A percentile compares a stretch with the other conserved stretches of the same genome.
These are phyloP conservation scores for Camellia japonica DNA, from an alignment of 148 eudicot genomes.

Conservation along the genomic window DNA sequence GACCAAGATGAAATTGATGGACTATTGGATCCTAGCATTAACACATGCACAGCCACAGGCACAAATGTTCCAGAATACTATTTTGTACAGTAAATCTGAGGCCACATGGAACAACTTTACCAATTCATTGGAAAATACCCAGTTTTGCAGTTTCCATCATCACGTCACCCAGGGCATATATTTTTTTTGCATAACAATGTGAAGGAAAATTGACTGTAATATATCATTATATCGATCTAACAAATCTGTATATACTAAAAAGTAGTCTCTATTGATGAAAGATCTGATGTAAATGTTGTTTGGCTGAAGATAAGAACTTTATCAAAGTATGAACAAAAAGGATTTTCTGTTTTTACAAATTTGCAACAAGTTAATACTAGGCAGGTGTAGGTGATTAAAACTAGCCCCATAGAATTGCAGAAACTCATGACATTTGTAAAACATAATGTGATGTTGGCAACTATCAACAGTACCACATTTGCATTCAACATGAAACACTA, in stretches of 20 bases:
- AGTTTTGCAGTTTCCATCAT: background rate
- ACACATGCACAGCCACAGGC: background rate
- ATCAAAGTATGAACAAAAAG: background rate
- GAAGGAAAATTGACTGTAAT: background rate
- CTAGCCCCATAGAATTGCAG: background rate
- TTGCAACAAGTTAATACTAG: background rate
- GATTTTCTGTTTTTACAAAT: background rate
- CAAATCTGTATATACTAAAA: background rate
- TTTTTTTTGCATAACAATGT: background rate
- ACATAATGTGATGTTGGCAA: background rate
- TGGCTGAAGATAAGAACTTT: background rate
- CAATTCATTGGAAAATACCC: background rate
- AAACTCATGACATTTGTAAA: background rate
- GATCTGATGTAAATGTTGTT: background rate
- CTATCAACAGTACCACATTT: background rate
- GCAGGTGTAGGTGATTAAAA: background rate
- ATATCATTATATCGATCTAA: background rate
- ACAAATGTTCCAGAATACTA: background rate
- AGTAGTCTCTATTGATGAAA: background rate
- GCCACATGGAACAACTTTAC: background rate
- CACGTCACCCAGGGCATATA: background rate
- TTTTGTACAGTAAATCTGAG: background rate
- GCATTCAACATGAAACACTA: background rate
- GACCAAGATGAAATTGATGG: background rate
- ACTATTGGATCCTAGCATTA: background rate